Conservation (phyloP, 2,329 filamentous ascomycete species). For the Exophiala sp. region DNA sequence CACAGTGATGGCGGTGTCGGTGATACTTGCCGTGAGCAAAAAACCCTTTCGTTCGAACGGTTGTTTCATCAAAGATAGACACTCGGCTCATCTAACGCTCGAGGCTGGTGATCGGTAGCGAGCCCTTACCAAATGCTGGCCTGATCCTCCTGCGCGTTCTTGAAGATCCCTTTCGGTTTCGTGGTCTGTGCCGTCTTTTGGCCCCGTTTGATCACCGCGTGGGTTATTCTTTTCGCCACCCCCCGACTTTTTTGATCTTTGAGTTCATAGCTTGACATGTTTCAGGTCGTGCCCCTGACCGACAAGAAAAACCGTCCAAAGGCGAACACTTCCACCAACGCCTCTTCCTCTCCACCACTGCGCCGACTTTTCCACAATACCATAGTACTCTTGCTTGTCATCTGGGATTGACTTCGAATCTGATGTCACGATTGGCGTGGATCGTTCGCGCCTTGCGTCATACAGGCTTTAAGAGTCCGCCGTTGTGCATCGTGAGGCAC, state of each 20-base stretch:
- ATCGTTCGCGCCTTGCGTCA: too few species aligned
- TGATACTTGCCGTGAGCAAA: conserved; percentile 9
- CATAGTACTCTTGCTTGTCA: too few species aligned
- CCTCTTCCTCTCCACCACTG: too few species aligned
- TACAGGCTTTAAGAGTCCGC: too few species aligned
- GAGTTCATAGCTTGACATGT: conserved; percentile 7
- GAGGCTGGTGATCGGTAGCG: not conserved
- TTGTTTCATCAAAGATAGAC: conserved; percentile 14
- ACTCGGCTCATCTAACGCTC: conserved; percentile 11
- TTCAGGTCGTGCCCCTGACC: conserved; percentile 12
- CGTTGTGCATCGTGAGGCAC: too few species aligned
- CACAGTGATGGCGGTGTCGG: not conserved
- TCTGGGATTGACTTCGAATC: too few species aligned
- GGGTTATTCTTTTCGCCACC: conserved; percentile 15
- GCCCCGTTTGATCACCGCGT: conserved; percentile 6
- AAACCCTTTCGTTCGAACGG: not conserved
- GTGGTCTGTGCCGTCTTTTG: not conserved
- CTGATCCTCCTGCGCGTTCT: conserved; percentile 15
- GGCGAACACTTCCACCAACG: too few species aligned
- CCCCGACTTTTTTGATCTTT: not conserved
- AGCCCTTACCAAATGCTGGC: not conserved
- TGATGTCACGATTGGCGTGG: too few species aligned
- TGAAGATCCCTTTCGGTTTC: conserved; percentile 17
- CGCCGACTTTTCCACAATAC: too few species aligned
- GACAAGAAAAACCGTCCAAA: not conserved